Evolutionary conservation across 2,329 filamentous ascomycete genomes (phyloP).

Genomic region (Exophiala bonariae): DNA sequence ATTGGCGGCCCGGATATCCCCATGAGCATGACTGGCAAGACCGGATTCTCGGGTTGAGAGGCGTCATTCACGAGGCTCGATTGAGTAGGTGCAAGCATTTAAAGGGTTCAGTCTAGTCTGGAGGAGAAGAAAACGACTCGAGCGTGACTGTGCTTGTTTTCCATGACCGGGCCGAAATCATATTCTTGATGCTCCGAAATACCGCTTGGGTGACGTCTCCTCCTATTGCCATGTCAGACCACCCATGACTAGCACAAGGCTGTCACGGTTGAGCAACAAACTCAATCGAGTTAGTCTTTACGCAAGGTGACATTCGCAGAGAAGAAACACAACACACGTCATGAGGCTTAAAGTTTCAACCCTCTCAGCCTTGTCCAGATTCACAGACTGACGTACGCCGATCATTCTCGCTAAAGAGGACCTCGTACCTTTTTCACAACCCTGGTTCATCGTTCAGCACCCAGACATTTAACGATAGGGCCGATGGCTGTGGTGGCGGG

Average conservation of each 20-base stretch:
- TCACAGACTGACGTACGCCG: background rate
- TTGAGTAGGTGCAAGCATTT: background rate
- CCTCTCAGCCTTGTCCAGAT: constrained; percentile 9
- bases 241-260: no score
- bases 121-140: background rate
- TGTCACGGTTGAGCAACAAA: background rate
- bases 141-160: no score
- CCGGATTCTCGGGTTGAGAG: constrained; percentile 17
- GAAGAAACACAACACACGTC: no score
- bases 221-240: background rate
- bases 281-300: background rate
- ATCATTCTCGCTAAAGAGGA: no score
- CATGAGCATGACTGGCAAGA: constrained; percentile 17
- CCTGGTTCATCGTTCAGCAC: no score
- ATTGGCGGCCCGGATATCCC: constrained; percentile 13
- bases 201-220: no score
- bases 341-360: constrained; percentile 18
- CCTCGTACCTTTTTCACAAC: no score
- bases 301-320: background rate
- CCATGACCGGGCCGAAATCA: no score
- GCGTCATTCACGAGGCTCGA: background rate
- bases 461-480: background rate
- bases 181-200: no score
- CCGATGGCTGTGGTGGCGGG: no score
- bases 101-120: background rate